Conservation (phyloP, 1,139 yeast species). For the Protomyces lactucae-debilis region DNA sequence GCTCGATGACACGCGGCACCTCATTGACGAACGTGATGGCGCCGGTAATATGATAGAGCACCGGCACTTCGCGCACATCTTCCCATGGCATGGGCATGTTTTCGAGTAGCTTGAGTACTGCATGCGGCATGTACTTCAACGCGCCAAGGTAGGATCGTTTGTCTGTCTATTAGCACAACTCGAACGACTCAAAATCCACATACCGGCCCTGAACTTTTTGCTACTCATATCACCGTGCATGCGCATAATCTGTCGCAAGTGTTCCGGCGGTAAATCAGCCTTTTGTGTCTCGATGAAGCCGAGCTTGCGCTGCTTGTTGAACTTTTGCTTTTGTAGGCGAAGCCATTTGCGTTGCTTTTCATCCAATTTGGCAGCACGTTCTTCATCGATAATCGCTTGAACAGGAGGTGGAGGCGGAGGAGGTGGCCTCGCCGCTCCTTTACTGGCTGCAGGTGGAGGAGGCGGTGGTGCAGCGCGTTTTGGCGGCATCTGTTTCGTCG, state of each 20-base stretch:
- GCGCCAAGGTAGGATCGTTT: constrained; percentile 88
- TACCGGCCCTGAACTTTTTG: constrained; percentile 65
- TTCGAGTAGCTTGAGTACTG: constrained; percentile 78
- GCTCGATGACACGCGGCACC: constrained; percentile 84
- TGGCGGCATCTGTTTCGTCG: background rate
- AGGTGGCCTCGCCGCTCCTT: background rate
- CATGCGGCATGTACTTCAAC: constrained; percentile 91
- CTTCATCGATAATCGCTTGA: constrained; percentile 6
- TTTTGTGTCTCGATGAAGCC: constrained; percentile 55
- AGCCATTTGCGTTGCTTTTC: constrained; percentile 60
- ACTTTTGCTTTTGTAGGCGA: constrained; percentile 58
- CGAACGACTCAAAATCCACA: too few relatives aligned
- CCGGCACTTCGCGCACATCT: constrained; percentile 73
- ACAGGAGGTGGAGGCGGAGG: constrained; percentile 32
- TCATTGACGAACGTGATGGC: constrained; percentile 96
- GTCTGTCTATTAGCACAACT: constrained; percentile 36
- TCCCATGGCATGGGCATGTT: constrained; percentile 99
- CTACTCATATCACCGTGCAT: constrained; percentile 86
- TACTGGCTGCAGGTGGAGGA: background rate
- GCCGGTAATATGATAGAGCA: constrained; percentile 83
- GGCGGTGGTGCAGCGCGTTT: background rate
- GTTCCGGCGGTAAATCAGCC: constrained; percentile 91
- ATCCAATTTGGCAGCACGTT: constrained; percentile 35
- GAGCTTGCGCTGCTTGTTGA: constrained; percentile 41
- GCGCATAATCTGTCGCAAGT: constrained; percentile 64